phyloP scores from a whole-genome alignment of 1,284 basidiomycete genomes.

The Grifola frondosa region DNA sequence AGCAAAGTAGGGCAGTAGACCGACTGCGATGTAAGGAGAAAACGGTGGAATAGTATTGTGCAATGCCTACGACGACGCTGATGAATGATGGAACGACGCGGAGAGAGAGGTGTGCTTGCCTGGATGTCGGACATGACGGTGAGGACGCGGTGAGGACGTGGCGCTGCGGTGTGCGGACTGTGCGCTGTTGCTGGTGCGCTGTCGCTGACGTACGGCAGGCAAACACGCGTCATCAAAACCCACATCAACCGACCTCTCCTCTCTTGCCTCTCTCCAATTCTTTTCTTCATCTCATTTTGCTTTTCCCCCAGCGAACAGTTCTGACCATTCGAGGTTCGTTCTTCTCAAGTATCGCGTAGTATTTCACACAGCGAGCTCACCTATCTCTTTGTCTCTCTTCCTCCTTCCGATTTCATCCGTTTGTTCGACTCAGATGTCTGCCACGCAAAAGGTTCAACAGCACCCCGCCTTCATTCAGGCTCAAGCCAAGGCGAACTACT shows the following conservation, averaged over 20 bases:
- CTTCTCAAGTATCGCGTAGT: too few relatives aligned
- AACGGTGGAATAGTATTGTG: conserved; percentile 61
- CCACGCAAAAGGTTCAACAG: conserved; percentile 73
- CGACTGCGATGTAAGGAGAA: conserved; percentile 63
- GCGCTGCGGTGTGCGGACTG: conserved; percentile 28
- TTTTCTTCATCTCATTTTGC: conserved; percentile 15
- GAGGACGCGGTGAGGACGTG: conserved; percentile 22
- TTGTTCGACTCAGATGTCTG: conserved; percentile 80
- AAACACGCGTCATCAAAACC: conserved; percentile 52
- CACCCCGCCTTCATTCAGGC: conserved; percentile 85
- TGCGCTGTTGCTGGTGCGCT: conserved; percentile 12
- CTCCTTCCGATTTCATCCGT: conserved; percentile 11
- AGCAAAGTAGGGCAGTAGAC: conserved; percentile 71
- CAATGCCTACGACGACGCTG: conserved; percentile 40
- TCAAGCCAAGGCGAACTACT: conserved; percentile 72
- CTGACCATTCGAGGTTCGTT: too few relatives aligned
- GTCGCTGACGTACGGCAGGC: conserved; percentile 35
- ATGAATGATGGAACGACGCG: conserved; percentile 5
- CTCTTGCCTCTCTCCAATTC: conserved; percentile 20
- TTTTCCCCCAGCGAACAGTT: conserved; percentile 9
- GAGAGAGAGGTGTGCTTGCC: conserved; percentile 30
- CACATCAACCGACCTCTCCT: conserved; percentile 41
- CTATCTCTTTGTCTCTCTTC: conserved; percentile 3
- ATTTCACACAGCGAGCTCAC: too few relatives aligned
- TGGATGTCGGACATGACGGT: conserved; percentile 40